A percentile compares a stretch with the other conserved stretches of the same genome.
Conservation (phyloP, 345 rosid species). For the Mallotus nudiflorus region DNA sequence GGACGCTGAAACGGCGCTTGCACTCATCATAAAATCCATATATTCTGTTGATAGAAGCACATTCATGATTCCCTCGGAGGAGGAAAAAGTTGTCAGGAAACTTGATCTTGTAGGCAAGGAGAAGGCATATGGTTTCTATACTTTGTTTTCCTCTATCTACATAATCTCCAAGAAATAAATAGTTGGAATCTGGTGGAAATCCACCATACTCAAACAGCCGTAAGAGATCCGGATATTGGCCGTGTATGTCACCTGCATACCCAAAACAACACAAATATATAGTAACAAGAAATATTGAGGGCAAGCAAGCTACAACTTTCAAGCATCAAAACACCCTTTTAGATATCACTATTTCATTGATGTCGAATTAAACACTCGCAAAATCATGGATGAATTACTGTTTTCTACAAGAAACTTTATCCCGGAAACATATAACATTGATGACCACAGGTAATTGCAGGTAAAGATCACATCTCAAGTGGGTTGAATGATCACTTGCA, state of each 20-base stretch:
- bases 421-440: background rate
- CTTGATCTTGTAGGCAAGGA: constrained; percentile 29
- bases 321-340: background rate
- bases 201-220: constrained; percentile 25
- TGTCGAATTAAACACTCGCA: too few relatives aligned
- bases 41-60: constrained; percentile 30
- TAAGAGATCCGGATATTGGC: constrained; percentile 27
- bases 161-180: constrained; percentile 27
- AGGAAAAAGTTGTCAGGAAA: constrained; percentile 29
- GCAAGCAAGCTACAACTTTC: background rate
- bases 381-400: too few relatives aligned
- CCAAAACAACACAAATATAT: background rate
- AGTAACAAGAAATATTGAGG: background rate
- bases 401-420: background rate
- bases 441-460: background rate
- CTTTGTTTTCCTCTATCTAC: constrained; percentile 29
- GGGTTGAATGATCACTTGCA: too few relatives aligned
- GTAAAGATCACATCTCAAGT: too few relatives aligned
- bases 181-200: constrained; percentile 26
- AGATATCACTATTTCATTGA: background rate
- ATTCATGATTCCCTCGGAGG: constrained; percentile 28
- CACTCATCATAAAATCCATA: constrained; percentile 30
- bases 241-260: constrained; percentile 29
- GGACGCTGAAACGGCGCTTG: constrained; percentile 26
- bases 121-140: constrained; percentile 26